Conservation (phyloP, 176 grass and related monocot genomes). For the Bothriochloa decipiens region DNA sequence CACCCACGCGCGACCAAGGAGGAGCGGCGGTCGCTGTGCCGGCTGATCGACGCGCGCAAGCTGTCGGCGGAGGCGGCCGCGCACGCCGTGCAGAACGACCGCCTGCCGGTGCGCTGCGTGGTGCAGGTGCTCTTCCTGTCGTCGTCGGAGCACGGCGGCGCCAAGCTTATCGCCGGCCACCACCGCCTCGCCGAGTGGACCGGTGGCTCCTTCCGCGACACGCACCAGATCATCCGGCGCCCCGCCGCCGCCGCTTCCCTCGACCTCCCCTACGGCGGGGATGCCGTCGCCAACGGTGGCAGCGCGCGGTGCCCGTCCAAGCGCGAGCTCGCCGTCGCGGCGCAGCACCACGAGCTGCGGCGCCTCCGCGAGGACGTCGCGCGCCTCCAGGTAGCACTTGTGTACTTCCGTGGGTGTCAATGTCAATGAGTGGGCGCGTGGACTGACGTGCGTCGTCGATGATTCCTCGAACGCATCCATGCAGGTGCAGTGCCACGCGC, state of each 20-base stretch:
- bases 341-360: conserved; percentile 75
- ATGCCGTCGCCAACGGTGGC: background rate
- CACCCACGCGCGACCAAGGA: conserved; percentile 77
- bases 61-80: conserved; percentile 82
- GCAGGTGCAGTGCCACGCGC: conserved; percentile 71
- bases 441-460: background rate
- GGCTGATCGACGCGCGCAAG: conserved; percentile 84
- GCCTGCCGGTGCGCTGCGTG: conserved; percentile 78
- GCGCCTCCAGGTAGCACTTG: conserved; percentile 49
- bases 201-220: conserved; percentile 62
- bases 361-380: conserved; percentile 79
- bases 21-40: conserved; percentile 74
- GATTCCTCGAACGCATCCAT: background rate
- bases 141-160: conserved; percentile 54
- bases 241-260: conserved; percentile 43
- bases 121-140: conserved; percentile 81
- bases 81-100: conserved; percentile 93
- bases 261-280: background rate
- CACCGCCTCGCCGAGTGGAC: conserved; percentile 59
- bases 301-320: conserved; percentile 72
- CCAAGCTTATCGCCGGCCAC: conserved; percentile 43
- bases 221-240: conserved; percentile 45
- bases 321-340: conserved; percentile 49
- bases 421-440: background rate
- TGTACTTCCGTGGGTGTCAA: background rate